Conservation (phyloP, 108 stramenopile genomes). For the Epipyxis sp. region DNA sequence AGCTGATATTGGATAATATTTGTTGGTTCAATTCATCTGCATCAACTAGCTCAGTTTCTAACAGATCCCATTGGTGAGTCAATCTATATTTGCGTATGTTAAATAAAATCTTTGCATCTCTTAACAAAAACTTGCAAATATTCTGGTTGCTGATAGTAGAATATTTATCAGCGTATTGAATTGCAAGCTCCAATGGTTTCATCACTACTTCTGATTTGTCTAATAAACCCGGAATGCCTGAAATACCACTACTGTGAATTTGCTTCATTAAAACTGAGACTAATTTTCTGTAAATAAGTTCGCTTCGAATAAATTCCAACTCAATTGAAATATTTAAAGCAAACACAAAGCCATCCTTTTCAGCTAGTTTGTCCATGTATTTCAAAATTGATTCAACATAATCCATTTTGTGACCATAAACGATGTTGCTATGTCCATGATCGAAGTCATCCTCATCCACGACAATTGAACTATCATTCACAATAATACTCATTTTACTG, state of each 20-base stretch:
- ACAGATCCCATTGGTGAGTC: too few species aligned
- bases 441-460: too few species aligned
- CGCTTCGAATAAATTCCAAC: background rate
- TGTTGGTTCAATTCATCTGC: too few species aligned
- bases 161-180: background rate
- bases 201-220: background rate
- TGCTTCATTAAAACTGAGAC: background rate
- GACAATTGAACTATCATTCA: too few species aligned
- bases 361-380: too few species aligned
- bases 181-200: background rate
- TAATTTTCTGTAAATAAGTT: constrained; percentile 3
- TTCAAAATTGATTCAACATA: too few species aligned
- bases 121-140: background rate
- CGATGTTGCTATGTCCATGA: too few species aligned
- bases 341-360: too few species aligned
- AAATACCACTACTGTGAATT: background rate
- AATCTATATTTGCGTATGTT: background rate
- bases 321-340: background rate
- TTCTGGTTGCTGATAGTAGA: background rate
- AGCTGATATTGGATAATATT: too few species aligned
- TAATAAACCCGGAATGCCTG: constrained; percentile 11
- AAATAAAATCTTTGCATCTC: constrained; percentile 18
- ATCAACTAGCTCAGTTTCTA: too few species aligned
- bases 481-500: too few species aligned
- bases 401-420: too few species aligned